phyloP scores from a whole-genome alignment of 768 basidiomycete species.

The Leccinum uliginosum region DNA sequence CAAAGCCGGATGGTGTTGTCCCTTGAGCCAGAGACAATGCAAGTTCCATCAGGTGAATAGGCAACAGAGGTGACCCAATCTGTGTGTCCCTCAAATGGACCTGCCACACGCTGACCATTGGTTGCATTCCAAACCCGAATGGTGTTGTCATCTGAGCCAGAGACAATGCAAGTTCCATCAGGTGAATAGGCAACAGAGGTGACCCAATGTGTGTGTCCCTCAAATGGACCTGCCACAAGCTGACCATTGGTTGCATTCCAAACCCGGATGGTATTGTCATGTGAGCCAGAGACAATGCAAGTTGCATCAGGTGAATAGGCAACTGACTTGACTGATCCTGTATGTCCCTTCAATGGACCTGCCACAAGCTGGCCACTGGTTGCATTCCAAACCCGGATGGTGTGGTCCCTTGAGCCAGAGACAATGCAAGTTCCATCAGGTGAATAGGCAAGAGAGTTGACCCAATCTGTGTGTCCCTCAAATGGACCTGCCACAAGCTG shows the following conservation, averaged over 20 bases:
- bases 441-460: no score
- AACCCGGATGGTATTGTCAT: background rate
- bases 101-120: background rate
- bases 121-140: background rate
- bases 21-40: background rate
- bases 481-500: no score
- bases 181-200: background rate
- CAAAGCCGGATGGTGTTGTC: background rate
- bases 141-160: background rate
- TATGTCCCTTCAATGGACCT: background rate
- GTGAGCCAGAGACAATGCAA: background rate
- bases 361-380: background rate
- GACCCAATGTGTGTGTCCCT: background rate
- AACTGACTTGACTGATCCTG: background rate
- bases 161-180: background rate
- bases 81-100: background rate
- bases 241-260: background rate
- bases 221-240: background rate
- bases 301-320: background rate
- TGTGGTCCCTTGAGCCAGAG: no score
- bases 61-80: background rate
- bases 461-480: no score
- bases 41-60: background rate
- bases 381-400: background rate
- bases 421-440: no score